phyloP scores from a whole-genome alignment of 345 rosid genomes.

The Eucalyptus paniculata region DNA sequence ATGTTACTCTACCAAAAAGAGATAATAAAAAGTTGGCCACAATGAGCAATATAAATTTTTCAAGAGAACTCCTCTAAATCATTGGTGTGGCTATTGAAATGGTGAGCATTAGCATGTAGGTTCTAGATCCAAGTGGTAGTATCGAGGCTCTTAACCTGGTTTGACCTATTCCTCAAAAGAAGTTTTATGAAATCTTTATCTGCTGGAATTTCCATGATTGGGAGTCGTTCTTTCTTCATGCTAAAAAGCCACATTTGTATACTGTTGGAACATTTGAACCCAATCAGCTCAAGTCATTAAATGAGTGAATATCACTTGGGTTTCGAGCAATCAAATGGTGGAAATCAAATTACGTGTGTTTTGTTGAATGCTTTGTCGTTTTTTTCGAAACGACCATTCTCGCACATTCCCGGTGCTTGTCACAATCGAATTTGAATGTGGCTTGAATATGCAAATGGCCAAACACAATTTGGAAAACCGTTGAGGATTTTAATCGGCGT shows the following conservation, averaged over 20 bases:
- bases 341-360: neutral
- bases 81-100: neutral
- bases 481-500: no score
- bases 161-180: neutral
- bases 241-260: neutral
- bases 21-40: neutral
- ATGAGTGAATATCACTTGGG: neutral
- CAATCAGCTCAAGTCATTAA: neutral
- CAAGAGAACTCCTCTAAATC: neutral
- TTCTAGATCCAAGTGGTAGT: fast-evolving
- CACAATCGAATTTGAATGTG: neutral
- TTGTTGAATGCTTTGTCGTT: neutral
- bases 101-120: neutral
- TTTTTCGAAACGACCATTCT: neutral
- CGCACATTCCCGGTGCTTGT: neutral
- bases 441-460: no score
- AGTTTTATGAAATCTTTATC: no score
- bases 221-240: neutral
- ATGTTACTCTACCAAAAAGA: neutral
- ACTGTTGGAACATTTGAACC: neutral
- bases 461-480: no score
- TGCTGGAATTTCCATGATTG: fast-evolving
- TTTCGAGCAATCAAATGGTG: neutral
- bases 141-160: fast-evolving
- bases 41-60: neutral